These are phyloP conservation scores for Pythium grandisporangium DNA, from an alignment of 352 stramenopile genomes.

Conservation along the genomic window DNA sequence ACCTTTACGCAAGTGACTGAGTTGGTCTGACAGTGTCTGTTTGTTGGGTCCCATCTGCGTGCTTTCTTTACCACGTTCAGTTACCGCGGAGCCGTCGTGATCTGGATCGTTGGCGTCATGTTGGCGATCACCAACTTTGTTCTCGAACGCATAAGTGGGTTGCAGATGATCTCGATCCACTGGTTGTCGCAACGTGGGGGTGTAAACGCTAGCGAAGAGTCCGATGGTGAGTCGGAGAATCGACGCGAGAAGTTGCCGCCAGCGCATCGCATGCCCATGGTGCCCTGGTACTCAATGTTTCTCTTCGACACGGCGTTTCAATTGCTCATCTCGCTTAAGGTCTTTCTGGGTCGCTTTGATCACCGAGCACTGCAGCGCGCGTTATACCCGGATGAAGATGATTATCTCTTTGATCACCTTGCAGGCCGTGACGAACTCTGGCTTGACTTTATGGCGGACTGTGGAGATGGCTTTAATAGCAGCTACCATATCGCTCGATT, in stretches of 20 bases:
- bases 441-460: constrained; percentile 93
- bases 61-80: constrained; percentile 13
- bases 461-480: constrained; percentile 90
- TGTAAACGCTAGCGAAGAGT: constrained; percentile 33
- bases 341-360: constrained; percentile 90
- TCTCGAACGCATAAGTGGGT: constrained; percentile 67
- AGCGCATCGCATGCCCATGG: constrained; percentile 84
- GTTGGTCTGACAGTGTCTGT: neutral
- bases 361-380: constrained; percentile 87
- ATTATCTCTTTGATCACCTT: constrained; percentile 81
- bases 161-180: constrained; percentile 74
- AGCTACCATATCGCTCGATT: constrained; percentile 89
- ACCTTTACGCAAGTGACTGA: neutral
- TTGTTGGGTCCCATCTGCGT: constrained; percentile 2
- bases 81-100: constrained; percentile 73
- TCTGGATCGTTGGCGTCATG: constrained; percentile 73
- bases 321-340: constrained; percentile 89
- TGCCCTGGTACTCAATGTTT: constrained; percentile 93
- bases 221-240: constrained; percentile 31
- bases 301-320: constrained; percentile 88
- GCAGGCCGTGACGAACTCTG: constrained; percentile 76
- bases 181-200: constrained; percentile 41
- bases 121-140: constrained; percentile 82
- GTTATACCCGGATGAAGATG: constrained; percentile 55
- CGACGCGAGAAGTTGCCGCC: constrained; percentile 52